phyloP scores from a whole-genome alignment of 2,329 filamentous ascomycete species.

The Fusarium sp. region DNA sequence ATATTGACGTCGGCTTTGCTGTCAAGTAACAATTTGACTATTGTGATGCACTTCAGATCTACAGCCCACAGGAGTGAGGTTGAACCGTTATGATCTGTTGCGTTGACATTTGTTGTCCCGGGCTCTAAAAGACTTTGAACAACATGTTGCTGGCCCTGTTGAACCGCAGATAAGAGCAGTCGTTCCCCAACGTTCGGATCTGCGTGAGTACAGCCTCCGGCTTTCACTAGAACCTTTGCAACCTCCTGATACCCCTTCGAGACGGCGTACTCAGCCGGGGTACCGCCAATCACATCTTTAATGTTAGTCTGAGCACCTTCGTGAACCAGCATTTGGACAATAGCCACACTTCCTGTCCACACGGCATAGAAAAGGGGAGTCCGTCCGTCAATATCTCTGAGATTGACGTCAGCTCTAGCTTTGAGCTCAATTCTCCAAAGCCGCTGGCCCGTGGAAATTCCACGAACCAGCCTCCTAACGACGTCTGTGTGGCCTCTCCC shows the following conservation, averaged over 20 bases:
- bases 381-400: background rate
- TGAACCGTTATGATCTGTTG: too few relatives aligned
- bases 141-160: background rate
- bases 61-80: too few relatives aligned
- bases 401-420: background rate
- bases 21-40: too few relatives aligned
- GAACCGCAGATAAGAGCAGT: background rate
- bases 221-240: background rate
- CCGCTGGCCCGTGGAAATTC: background rate
- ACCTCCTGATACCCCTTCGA: constrained; percentile 1
- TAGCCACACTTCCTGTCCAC: constrained; percentile 1
- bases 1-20: too few relatives aligned
- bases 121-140: background rate
- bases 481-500: constrained; percentile 9
- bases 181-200: background rate
- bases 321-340: constrained; percentile 2
- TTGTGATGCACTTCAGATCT: too few relatives aligned
- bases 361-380: constrained; percentile 13
- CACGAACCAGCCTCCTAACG: constrained; percentile 7
- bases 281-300: constrained; percentile 10
- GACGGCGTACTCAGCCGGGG: constrained; percentile 10
- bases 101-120: too few relatives aligned
- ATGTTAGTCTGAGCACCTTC: background rate
- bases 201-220: background rate
- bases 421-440: background rate